phyloP scores from a whole-genome alignment of 164 flowering plant species.

The Euptelea pleiosperma region DNA sequence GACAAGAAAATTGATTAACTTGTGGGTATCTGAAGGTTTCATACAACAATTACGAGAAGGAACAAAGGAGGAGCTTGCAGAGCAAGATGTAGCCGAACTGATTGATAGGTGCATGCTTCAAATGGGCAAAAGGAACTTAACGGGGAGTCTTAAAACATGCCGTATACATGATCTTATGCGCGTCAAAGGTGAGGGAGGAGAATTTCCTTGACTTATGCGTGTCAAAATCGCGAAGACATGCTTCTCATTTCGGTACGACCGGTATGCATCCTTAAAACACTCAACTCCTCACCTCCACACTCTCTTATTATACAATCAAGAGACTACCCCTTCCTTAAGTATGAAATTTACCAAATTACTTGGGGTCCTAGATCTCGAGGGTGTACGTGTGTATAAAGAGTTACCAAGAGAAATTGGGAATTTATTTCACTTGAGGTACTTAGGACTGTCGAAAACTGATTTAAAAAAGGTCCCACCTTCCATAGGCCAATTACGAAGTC shows the following conservation, averaged over 20 bases:
- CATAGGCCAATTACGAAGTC: neutral
- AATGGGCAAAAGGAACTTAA: neutral
- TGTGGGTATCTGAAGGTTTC: constrained; percentile 6
- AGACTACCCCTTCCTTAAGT: no score
- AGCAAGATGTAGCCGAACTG: neutral
- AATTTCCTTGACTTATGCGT: neutral
- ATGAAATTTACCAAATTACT: neutral
- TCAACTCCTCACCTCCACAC: no score
- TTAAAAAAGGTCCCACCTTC: constrained; percentile 1
- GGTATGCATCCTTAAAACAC: no score
- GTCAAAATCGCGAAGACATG: no score
- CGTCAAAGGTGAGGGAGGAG: neutral
- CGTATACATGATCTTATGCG: neutral
- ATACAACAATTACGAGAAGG: neutral
- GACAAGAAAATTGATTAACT: neutral
- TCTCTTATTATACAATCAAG: no score
- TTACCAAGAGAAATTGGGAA: neutral
- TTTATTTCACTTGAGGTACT: constrained; percentile 8
- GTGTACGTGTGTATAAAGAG: no score
- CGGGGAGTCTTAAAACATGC: neutral
- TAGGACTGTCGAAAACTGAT: neutral
- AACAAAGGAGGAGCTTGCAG: constrained; percentile 3
- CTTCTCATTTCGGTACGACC: no score
- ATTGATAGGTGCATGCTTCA: neutral
- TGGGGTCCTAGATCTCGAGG: neutral